These are phyloP conservation scores for Termitomyces titanicus DNA, from an alignment of 768 basidiomycete species.

Conservation along the genomic window DNA sequence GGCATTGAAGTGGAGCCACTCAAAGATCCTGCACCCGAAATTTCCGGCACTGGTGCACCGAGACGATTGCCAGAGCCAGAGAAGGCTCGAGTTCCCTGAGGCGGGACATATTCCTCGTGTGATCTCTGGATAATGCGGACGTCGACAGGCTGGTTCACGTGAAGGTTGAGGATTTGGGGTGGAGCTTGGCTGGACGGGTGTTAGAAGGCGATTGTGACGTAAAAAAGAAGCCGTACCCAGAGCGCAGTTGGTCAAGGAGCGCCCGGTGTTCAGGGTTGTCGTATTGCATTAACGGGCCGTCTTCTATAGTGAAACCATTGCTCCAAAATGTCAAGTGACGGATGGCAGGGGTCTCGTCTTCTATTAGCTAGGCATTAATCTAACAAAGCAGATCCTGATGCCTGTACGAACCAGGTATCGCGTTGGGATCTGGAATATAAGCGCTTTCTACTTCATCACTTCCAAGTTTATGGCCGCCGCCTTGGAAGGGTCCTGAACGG, in stretches of 20 bases:
- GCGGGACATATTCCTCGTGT: conserved; percentile 65
- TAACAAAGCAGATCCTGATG: not conserved
- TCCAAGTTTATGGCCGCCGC: conserved; percentile 82
- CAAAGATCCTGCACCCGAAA: conserved; percentile 11
- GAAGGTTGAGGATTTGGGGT: conserved; percentile 68
- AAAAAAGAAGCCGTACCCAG: conserved; percentile 61
- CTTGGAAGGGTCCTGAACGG: conserved; percentile 45
- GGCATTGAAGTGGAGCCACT: conserved; percentile 40
- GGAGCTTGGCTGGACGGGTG: conserved; percentile 65
- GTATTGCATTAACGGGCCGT: conserved; percentile 81
- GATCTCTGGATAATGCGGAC: conserved; percentile 70
- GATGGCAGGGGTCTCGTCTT: conserved; percentile 51
- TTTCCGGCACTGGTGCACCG: conserved; percentile 67
- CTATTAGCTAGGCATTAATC: not conserved
- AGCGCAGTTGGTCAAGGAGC: conserved; percentile 71
- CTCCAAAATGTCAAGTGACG: conserved; percentile 89
- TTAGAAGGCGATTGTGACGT: not conserved
- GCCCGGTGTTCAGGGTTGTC: conserved; percentile 71
- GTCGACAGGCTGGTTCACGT: conserved; percentile 77
- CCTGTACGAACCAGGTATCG: conserved; percentile 22
- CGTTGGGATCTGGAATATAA: conserved; percentile 72
- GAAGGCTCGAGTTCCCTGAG: conserved; percentile 50
- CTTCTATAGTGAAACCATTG: conserved; percentile 89
- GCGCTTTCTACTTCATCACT: conserved; percentile 83
- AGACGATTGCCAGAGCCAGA: conserved; percentile 76